Evolutionary conservation across 2,329 filamentous ascomycete species (phyloP), one percentile per base, ranked within the genome.

Genomic region (Aplosporella prunicola): DNA sequence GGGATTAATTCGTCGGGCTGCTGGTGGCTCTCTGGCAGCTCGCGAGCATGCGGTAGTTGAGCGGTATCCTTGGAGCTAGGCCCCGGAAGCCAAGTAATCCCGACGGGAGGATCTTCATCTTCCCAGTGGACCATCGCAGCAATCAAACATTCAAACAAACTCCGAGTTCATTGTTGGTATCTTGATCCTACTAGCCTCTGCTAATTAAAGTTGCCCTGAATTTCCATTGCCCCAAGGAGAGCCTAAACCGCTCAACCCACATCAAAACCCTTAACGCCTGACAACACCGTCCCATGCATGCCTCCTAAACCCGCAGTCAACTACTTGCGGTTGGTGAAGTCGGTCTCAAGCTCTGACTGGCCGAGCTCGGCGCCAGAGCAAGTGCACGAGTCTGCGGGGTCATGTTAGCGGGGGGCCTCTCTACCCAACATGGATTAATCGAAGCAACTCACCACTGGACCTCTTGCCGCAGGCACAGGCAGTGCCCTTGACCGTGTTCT

Each of bases 391-490:
- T 55, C 58, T 63, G 23, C 30, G 14, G 14, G 9, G 15, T 8
- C 14, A 9, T 26, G 32, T 35, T 18, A 35, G 26, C 27, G n/a
- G 3, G 14, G 9, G 5, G 9, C 25, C 8, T 8, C 23, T 25
- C 9, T 25, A 10, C 6, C 8, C 3, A 20, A 9, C 9, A 3
- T 11, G 15, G 5, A 15, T 10, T 2, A 36, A 28, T 13, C 17
- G 20, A 14, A 6, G 26, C 26, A 39, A 67, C 76, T 59, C 67
- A 83, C 81, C 69, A 48, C 76, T 71, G 39, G 81, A 74, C 41
- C 87, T 74, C 58, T 78, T 71, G 44, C 88, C 88, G 58, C 88
- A 94, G 6, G 75, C 68, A 58, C 88, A 94, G 5, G 80, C 71
- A 27, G 67, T 64, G 13, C 80, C 81, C 3, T 62, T 44, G 2